Percentiles rank a stretch among this genome's conserved stretches.
These are phyloP conservation scores for Colletotrichum falcatum DNA, from an alignment of 2,329 filamentous ascomycete genomes.

Conservation along the genomic window DNA sequence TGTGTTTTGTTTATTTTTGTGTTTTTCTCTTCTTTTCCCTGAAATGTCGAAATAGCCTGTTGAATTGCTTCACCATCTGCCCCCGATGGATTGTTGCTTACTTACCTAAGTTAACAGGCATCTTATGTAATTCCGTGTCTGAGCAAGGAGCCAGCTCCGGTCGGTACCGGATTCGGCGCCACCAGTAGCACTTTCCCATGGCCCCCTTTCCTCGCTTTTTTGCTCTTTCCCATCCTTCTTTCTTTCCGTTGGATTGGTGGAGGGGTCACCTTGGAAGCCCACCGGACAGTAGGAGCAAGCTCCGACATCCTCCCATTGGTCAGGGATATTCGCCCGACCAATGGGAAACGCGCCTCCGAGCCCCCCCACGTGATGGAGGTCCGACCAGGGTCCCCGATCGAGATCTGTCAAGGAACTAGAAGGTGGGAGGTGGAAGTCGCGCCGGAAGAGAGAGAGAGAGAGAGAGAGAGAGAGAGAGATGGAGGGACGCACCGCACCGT, in stretches of 20 bases:
- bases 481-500: too few relatives aligned
- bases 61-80: too few relatives aligned
- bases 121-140: too few relatives aligned
- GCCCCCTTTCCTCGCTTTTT: slow-evolving; percentile 1
- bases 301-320: slow-evolving; percentile 35
- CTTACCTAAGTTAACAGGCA: too few relatives aligned
- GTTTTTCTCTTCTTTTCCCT: too few relatives aligned
- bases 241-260: neutral
- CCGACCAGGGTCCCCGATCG: slow-evolving; percentile 14
- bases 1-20: neutral
- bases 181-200: slow-evolving; percentile 3
- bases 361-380: slow-evolving; percentile 2
- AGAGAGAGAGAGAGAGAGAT: too few relatives aligned
- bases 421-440: neutral
- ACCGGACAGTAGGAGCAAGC: slow-evolving; percentile 23
- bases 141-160: neutral
- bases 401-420: slow-evolving; percentile 11
- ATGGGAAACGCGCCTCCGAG: neutral
- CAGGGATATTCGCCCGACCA: neutral
- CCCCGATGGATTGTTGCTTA: neutral
- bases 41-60: neutral
- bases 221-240: slow-evolving; percentile 12
- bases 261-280: neutral
- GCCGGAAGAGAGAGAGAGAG: too few relatives aligned
- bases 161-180: neutral